Base-by-base conservation (phyloP, 805 yeast genomes). In the Nakazawaea sp. region DNA sequence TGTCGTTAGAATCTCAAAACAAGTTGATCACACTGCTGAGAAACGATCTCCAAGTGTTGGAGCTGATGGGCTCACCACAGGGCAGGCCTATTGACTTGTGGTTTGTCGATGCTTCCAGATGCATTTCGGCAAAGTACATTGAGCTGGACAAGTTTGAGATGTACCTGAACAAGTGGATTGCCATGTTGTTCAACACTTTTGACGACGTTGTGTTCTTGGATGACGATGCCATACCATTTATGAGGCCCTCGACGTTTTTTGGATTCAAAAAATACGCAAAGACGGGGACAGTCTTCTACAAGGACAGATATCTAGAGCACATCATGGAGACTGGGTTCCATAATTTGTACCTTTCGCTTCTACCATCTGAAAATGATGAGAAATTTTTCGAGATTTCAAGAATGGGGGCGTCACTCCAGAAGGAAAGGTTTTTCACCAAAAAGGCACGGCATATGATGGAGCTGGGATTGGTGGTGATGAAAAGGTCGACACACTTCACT, bases 101-200 rank as follows among this genome's bases (percentile, higher is more conserved):
- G 10, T 49, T 59, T 49, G 62, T 60, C 23, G 62, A 60, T 46
- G 53, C 53, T 15, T 52, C 60, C 1, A 47, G 45, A 17, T 44
- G 54, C 2, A 46, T 60, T 17, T 36, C 41, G 25, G 48, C 42
- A 30, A 43, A 40, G 28, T 58, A 50, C 39, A 33, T 24, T 6
- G 15, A 9, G 18, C 21, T 42, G 12, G 36, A 41, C 18, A 48
- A 46, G 35, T 59, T 53, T 42, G 40, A 38, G 21, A 41, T 48
- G 19, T 58, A 53, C 46, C 54, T 58, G 18, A 58, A 52, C 55
- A 79, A 78, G 49, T 64, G 79, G 52, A 48, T 77, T 23, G 81
- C 84, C 1, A 60, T 70, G 21, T 43, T 75, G 18, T 78, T 79
- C 53, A 77, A 68, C 41, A 68, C 80, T 2, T 75, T 70, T 48